phyloP scores from a whole-genome alignment of 2,329 filamentous ascomycete species.

The Trichoderma hamatum region DNA sequence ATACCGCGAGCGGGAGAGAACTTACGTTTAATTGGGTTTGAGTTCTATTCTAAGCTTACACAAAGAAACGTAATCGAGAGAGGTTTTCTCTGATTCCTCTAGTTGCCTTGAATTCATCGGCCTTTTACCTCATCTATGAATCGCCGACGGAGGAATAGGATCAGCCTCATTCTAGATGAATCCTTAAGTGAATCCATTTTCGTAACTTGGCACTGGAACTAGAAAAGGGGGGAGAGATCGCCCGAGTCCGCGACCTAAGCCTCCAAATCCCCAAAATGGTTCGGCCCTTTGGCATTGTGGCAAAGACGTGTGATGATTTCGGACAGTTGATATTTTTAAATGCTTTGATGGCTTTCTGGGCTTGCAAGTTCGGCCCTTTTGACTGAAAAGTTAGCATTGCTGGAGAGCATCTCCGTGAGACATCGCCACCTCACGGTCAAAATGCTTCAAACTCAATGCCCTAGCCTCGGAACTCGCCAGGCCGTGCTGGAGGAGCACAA shows the following conservation, averaged over 20 bases:
- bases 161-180: background rate
- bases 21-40: background rate
- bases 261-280: background rate
- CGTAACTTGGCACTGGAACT: background rate
- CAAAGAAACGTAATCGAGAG: background rate
- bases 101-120: background rate
- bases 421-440: background rate
- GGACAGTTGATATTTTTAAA: background rate
- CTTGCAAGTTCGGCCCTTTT: constrained; percentile 1
- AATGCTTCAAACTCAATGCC: constrained; percentile 10
- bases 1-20: background rate
- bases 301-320: background rate
- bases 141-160: background rate
- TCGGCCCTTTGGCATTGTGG: constrained; percentile 13
- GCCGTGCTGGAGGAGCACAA: background rate
- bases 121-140: background rate
- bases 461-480: background rate
- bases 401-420: background rate
- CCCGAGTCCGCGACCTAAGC: background rate
- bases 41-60: background rate
- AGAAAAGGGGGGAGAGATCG: background rate
- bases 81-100: no score
- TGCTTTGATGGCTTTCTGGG: background rate
- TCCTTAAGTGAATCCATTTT: background rate
- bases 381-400: background rate